A percentile compares a stretch with the other conserved stretches of the same genome.
These are phyloP conservation scores for Halophytophthora polymorphica DNA, from an alignment of 352 stramenopile genomes.

Conservation along the genomic window DNA sequence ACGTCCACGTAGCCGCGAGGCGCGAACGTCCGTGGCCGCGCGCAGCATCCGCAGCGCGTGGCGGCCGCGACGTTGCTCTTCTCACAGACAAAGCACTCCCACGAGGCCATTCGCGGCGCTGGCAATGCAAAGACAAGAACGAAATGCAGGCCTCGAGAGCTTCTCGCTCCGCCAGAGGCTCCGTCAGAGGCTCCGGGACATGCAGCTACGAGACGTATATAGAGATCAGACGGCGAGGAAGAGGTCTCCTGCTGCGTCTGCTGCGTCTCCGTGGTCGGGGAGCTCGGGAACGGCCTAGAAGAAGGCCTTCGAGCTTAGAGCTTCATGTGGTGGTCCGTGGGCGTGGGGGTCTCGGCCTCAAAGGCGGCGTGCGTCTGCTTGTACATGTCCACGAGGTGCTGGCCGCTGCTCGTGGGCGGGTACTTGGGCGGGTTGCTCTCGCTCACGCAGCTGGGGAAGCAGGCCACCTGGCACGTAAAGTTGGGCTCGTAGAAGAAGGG, in stretches of 20 bases:
- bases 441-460: conserved; percentile 57
- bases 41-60: conserved; percentile 21
- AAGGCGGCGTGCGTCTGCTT: conserved; percentile 63
- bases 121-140: background rate
- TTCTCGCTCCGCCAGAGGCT: too few relatives aligned
- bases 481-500: conserved; percentile 80
- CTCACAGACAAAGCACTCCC: conserved; percentile 45
- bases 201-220: too few relatives aligned
- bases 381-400: conserved; percentile 79
- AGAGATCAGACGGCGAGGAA: too few relatives aligned
- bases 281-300: too few relatives aligned
- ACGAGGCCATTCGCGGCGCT: conserved; percentile 4
- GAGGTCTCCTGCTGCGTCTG: too few relatives aligned
- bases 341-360: conserved; percentile 9
- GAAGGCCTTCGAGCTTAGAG: too few relatives aligned
- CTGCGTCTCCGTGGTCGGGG: too few relatives aligned
- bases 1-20: conserved; percentile 21
- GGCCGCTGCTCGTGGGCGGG: conserved; percentile 61
- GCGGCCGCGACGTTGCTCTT: conserved; percentile 25
- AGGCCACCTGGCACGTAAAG: conserved; percentile 61
- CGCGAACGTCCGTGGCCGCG: conserved; percentile 22
- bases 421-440: conserved; percentile 50
- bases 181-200: too few relatives aligned
- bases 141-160: too few relatives aligned
- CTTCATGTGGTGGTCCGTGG: too few relatives aligned